Percentiles rank a stretch among this genome's conserved stretches.
phyloP scores from a whole-genome alignment of 257 asterid species.

The Striga asiatica region DNA sequence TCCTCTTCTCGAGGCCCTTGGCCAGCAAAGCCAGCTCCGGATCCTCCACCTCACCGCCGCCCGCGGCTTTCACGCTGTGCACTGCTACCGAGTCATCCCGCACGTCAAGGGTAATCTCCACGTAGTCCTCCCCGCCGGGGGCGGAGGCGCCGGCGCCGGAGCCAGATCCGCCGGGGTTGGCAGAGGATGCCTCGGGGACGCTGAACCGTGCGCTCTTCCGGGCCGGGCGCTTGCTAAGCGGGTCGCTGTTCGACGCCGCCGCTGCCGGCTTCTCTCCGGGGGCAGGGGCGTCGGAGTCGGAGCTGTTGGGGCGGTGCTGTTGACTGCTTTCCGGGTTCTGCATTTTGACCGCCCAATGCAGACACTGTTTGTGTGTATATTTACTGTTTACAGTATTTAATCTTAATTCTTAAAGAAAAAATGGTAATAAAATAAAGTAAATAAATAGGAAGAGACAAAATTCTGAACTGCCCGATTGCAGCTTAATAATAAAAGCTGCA shows the following conservation, averaged over 20 bases:
- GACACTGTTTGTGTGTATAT: not conserved
- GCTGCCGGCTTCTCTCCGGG: not conserved
- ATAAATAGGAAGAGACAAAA: too few relatives aligned
- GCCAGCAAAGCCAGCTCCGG: slow-evolving; percentile 66
- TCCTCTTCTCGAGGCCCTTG: slow-evolving; percentile 53
- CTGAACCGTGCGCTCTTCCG: slow-evolving; percentile 63
- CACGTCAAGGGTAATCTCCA: slow-evolving; percentile 87
- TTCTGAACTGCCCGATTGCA: too few relatives aligned
- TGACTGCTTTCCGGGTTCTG: not conserved
- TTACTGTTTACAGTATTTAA: not conserved
- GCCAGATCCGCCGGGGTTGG: slow-evolving; percentile 25
- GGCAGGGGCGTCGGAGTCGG: not conserved
- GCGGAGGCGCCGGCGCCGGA: not conserved
- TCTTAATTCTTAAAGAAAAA: too few relatives aligned
- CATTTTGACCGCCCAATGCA: not conserved
- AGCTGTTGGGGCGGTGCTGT: not conserved
- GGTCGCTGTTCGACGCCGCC: not conserved
- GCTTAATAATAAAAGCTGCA: too few relatives aligned
- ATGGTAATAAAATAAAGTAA: too few relatives aligned
- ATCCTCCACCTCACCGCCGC: slow-evolving; percentile 43
- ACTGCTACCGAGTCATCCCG: slow-evolving; percentile 86
- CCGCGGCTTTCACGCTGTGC: slow-evolving; percentile 45
- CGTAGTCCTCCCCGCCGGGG: slow-evolving; percentile 39
- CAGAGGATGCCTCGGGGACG: slow-evolving; percentile 32
- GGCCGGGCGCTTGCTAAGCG: slow-evolving; percentile 15